Conservation (phyloP, 2,329 filamentous ascomycete genomes). For the Cordyceps farinosa region DNA sequence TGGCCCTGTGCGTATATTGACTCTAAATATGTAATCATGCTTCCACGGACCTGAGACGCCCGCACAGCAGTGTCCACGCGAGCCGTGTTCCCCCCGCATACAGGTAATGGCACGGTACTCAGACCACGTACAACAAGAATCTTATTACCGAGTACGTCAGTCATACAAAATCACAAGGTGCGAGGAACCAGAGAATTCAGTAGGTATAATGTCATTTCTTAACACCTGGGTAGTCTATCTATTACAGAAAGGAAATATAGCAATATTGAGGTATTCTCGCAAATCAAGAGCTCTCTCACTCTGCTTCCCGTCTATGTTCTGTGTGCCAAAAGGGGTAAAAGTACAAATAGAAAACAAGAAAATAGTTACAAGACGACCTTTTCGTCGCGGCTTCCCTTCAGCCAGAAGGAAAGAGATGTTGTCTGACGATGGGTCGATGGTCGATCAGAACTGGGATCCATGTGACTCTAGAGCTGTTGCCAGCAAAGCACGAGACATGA, state of each 20-base stretch:
- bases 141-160: too few species aligned
- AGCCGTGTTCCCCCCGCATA: not conserved
- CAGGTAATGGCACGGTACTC: not conserved
- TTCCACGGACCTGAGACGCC: not conserved
- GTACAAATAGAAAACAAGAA: slow-evolving; percentile 15
- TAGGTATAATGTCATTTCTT: slow-evolving; percentile 11
- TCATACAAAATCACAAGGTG: too few species aligned
- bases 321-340: slow-evolving; percentile 18
- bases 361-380: slow-evolving; percentile 9
- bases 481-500: slow-evolving; percentile 12
- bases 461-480: slow-evolving; percentile 9
- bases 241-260: not conserved
- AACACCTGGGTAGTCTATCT: slow-evolving; percentile 15
- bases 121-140: too few species aligned
- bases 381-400: not conserved
- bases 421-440: not conserved
- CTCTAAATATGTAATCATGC: slow-evolving; percentile 4
- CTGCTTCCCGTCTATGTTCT: slow-evolving; percentile 19
- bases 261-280: not conserved
- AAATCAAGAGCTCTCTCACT: slow-evolving; percentile 9
- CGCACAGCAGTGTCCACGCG: not conserved
- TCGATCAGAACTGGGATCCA: not conserved
- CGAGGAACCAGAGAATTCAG: not conserved
- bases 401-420: not conserved
- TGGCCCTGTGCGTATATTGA: not conserved